These are phyloP conservation scores for Mallotus repandus DNA, from an alignment of 441 rosid species.

Conservation along the genomic window DNA sequence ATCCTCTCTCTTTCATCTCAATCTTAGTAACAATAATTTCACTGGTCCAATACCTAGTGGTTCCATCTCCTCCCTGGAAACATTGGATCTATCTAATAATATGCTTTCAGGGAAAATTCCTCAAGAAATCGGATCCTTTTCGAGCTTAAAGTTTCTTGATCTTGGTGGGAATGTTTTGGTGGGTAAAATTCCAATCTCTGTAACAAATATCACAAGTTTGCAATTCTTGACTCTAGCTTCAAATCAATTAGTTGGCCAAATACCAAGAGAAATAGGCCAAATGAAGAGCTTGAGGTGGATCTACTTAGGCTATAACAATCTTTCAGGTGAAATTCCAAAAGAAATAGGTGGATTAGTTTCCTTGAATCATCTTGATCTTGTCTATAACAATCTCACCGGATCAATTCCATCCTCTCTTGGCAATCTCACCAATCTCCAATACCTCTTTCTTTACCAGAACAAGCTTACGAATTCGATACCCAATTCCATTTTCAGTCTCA, in stretches of 20 bases:
- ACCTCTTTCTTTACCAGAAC: conserved; percentile 79
- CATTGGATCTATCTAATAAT: conserved; percentile 77
- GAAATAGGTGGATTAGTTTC: conserved; percentile 54
- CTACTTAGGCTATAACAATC: conserved; percentile 86
- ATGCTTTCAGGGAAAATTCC: conserved; percentile 62
- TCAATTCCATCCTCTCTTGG: conserved; percentile 65
- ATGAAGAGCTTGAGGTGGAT: conserved; percentile 70
- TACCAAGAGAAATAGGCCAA: conserved; percentile 50
- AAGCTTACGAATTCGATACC: conserved; percentile 65
- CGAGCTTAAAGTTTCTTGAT: conserved; percentile 55
- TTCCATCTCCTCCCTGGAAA: conserved; percentile 41
- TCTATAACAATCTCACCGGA: conserved; percentile 80
- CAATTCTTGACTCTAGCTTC: conserved; percentile 73
- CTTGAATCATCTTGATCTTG: conserved; percentile 79
- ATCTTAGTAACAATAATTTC: conserved; percentile 83
- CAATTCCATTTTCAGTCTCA: conserved; percentile 47
- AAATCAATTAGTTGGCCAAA: conserved; percentile 61
- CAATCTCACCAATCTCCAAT: conserved; percentile 52
- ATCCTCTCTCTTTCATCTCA: conserved; percentile 55
- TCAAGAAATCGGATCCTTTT: conserved; percentile 49
- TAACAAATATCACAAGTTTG: conserved; percentile 49
- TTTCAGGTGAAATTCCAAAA: conserved; percentile 69
- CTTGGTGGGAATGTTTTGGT: conserved; percentile 76
- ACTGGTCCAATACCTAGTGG: conserved; percentile 53
- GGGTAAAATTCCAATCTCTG: conserved; percentile 53